Evolutionary conservation across 1,139 yeast genomes (phyloP).

Genomic region (Suhomyces choctaworum): DNA sequence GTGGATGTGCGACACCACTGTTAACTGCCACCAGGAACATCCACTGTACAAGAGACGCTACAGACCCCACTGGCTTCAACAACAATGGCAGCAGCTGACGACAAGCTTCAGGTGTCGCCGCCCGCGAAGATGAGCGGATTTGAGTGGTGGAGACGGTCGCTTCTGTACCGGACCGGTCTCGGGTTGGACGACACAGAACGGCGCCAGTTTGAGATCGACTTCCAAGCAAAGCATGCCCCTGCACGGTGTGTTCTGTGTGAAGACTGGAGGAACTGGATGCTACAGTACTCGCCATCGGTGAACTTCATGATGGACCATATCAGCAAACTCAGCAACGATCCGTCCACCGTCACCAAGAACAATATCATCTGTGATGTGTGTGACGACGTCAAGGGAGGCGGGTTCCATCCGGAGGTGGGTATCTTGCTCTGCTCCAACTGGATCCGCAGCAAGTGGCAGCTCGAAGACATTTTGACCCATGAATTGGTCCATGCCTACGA

Average conservation of each 20-base stretch:
- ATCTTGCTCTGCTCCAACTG: constrained; percentile 85
- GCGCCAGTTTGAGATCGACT: constrained; percentile 59
- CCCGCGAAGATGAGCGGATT: constrained; percentile 45
- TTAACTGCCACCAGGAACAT: no score
- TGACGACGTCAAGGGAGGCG: constrained; percentile 86
- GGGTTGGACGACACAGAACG: constrained; percentile 59
- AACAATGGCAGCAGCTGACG: constrained; percentile 2
- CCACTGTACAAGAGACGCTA: no score
- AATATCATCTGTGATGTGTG: constrained; percentile 82
- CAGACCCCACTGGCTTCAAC: no score
- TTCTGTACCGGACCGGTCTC: constrained; percentile 72
- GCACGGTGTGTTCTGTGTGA: constrained; percentile 61
- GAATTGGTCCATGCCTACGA: constrained; percentile 95
- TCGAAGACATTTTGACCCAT: constrained; percentile 90
- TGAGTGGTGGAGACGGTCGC: constrained; percentile 80
- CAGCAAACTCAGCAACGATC: constrained; percentile 45
- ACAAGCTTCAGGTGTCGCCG: constrained; percentile 7
- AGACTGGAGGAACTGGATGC: constrained; percentile 75
- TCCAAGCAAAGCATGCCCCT: constrained; percentile 50
- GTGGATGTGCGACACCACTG: no score
- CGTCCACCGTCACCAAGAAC: constrained; percentile 14
- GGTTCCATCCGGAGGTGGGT: constrained; percentile 89
- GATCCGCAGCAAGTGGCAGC: constrained; percentile 72
- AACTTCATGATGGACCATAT: constrained; percentile 86
- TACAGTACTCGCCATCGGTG: constrained; percentile 81